Evolutionary conservation across 768 basidiomycete species (phyloP).

Genomic region (Gymnopilus dilepis): DNA sequence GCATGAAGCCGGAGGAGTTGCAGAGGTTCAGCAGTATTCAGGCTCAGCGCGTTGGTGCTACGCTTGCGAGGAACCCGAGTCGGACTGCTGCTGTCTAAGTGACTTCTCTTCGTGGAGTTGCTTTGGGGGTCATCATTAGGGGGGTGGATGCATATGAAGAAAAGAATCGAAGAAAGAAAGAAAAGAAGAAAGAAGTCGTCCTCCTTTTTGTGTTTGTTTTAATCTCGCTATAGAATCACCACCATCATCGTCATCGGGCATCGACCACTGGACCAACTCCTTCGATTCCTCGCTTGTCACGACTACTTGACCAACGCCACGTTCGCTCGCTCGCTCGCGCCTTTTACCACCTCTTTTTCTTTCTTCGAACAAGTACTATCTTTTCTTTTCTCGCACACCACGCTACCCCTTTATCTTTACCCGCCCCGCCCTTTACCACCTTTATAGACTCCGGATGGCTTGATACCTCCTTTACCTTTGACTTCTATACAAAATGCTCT

Average conservation of each 20-base stretch:
- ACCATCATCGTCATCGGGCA: neutral
- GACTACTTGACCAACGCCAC: conserved; percentile 14
- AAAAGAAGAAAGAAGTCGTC: conserved; percentile 7
- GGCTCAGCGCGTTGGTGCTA: conserved; percentile 76
- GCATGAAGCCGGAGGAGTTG: conserved; percentile 85
- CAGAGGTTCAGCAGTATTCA: conserved; percentile 88
- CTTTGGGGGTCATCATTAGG: neutral
- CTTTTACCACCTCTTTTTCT: neutral
- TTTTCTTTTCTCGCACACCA: neutral
- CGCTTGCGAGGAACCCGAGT: conserved; percentile 79
- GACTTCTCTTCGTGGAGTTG: no score
- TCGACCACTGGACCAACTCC: conserved; percentile 12
- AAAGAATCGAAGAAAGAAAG: conserved; percentile 9
- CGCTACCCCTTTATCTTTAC: neutral
- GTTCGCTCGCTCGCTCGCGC: neutral
- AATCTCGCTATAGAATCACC: conserved; percentile 4
- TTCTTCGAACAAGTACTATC: neutral
- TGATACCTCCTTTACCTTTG: conserved; percentile 1
- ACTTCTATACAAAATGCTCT: neutral
- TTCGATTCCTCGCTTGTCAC: neutral
- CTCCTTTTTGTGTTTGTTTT: conserved; percentile 1
- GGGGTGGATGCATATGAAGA: neutral
- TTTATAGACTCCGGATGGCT: conserved; percentile 2
- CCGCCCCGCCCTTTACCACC: neutral
- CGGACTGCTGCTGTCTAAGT: conserved; percentile 41